Evolutionary conservation across 2,329 filamentous ascomycete species (phyloP).

Genomic region (Cytospora schulzeri): DNA sequence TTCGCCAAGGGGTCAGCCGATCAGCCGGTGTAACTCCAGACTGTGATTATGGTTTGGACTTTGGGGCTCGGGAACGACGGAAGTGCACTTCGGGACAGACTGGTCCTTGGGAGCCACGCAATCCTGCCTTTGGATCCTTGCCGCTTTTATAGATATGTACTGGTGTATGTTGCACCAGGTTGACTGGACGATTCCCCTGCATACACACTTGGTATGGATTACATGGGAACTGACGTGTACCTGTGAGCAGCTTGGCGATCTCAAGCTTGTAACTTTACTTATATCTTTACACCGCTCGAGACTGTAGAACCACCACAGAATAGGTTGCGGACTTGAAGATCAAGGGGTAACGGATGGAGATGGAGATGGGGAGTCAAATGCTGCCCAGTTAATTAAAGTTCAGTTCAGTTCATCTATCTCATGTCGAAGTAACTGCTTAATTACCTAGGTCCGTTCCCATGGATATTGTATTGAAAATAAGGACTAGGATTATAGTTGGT

Average conservation of each 20-base stretch:
- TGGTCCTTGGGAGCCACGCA: background rate
- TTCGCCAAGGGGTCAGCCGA: background rate
- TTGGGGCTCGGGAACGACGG: background rate
- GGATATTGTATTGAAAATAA: background rate
- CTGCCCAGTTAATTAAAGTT: too few relatives aligned
- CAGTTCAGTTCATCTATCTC: background rate
- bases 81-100: background rate
- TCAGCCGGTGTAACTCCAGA: background rate
- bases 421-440: background rate
- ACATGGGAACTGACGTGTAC: background rate
- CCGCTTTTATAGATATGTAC: background rate
- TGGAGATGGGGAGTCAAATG: too few relatives aligned
- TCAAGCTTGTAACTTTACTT: background rate
- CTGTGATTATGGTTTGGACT: background rate
- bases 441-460: background rate
- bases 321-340: background rate
- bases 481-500: background rate
- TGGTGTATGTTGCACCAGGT: background rate
- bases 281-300: background rate
- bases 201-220: background rate
- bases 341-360: too few relatives aligned
- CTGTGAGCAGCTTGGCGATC: background rate
- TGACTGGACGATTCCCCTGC: background rate
- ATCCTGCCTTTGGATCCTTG: background rate
- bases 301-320: background rate